Evolutionary conservation across 2,329 filamentous ascomycete genomes (phyloP).

Genomic region (Claviceps lovelessii): DNA sequence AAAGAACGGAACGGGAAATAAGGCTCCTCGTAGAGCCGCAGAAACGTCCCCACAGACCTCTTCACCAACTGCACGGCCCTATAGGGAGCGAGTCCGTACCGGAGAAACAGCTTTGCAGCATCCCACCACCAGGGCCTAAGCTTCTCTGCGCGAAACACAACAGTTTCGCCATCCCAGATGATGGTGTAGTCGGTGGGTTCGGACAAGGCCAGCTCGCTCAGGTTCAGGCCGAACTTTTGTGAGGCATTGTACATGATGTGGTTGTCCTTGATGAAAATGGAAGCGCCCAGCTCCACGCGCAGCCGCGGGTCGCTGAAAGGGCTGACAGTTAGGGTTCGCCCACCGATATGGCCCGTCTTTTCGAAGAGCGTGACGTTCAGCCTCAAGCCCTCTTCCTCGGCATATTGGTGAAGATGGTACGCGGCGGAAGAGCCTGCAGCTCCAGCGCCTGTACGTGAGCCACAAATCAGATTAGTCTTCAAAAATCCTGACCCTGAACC

Average conservation of each 20-base stretch:
- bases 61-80: constrained; percentile 60
- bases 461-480: not conserved
- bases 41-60: constrained; percentile 54
- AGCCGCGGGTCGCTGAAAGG: constrained; percentile 52
- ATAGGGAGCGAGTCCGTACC: constrained; percentile 69
- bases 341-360: constrained; percentile 61
- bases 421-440: constrained; percentile 77
- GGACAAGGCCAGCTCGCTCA: constrained; percentile 29
- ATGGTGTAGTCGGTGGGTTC: constrained; percentile 46
- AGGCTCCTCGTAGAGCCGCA: constrained; percentile 66
- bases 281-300: constrained; percentile 76
- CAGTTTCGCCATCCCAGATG: constrained; percentile 69
- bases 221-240: constrained; percentile 52
- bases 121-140: constrained; percentile 63
- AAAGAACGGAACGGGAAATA: constrained; percentile 75
- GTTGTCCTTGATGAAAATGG: constrained; percentile 81
- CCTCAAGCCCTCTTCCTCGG: constrained; percentile 41
- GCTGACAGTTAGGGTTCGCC: constrained; percentile 73
- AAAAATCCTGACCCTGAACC: no score
- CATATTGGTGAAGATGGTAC: constrained; percentile 64
- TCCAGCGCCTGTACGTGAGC: constrained; percentile 54
- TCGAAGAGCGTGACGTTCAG: constrained; percentile 84
- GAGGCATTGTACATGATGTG: constrained; percentile 65
- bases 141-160: constrained; percentile 53
- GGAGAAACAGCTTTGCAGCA: constrained; percentile 64